These are phyloP conservation scores for Deuterostichococcus epilithicus DNA, from an alignment of 139 green algal species.

Conservation along the genomic window DNA sequence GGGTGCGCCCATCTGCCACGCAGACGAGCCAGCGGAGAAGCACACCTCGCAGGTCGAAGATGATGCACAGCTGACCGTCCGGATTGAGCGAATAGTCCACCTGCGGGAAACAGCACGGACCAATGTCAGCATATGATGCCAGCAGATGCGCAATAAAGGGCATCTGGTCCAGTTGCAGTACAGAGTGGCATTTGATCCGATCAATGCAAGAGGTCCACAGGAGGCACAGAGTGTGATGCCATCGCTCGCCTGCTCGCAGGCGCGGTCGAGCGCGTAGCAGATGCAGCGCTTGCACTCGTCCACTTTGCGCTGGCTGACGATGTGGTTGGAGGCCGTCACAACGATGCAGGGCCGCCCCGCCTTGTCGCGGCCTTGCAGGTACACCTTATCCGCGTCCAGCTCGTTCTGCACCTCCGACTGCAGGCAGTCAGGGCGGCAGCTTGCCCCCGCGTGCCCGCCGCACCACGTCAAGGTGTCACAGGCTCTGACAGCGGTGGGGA, in stretches of 20 bases:
- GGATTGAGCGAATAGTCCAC: slow-evolving; percentile 20
- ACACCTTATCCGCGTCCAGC: slow-evolving; percentile 30
- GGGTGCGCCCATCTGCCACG: no score
- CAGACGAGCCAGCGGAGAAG: no score
- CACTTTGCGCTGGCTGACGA: slow-evolving; percentile 18
- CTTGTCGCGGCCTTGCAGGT: slow-evolving; percentile 26
- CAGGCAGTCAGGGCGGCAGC: background rate
- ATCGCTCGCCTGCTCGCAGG: background rate
- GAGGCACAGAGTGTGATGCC: no score
- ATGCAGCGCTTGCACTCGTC: slow-evolving; percentile 33
- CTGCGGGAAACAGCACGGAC: background rate
- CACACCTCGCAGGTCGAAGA: slow-evolving; percentile 28
- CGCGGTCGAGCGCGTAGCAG: slow-evolving; percentile 29
- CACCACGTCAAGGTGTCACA: no score
- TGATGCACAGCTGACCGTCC: slow-evolving; percentile 14
- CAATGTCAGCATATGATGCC: background rate
- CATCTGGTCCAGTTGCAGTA: no score
- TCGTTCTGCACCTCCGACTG: slow-evolving; percentile 28
- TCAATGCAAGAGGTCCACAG: no score
- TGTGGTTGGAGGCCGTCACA: slow-evolving; percentile 22
- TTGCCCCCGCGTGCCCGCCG: no score
- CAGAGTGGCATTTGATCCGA: no score
- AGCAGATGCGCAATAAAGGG: no score
- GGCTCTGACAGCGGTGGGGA: no score
- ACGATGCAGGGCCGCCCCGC: slow-evolving; percentile 22